Evolutionary conservation across 1,284 basidiomycete species (phyloP), one percentile per base, ranked within the genome.

Genomic region (Waitea zeae): DNA sequence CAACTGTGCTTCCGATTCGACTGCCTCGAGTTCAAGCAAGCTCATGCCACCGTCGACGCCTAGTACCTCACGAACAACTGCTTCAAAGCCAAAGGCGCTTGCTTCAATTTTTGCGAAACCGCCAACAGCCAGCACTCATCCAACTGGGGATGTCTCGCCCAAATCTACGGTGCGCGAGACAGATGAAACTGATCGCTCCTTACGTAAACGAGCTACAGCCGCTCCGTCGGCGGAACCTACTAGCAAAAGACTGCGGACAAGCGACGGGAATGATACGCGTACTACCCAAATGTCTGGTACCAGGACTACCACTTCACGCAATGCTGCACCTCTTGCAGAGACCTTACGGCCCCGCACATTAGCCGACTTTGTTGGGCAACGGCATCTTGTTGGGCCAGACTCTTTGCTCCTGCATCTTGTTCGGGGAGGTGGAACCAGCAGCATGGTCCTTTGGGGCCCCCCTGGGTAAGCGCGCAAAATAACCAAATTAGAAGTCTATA

Each of bases 391-490:
- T 1, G 65, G 61, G 3, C 53, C 60, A 1, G 58, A 62, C 20
- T 70, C 69, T 4, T 46, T 75, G 29, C 55, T 83, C 19, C 59
- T 64, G 42, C 61, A 54, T 32, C 46, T 70, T 20, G 48, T 74
- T 4, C 53, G 56, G 26, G 53, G 48, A 17, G 67, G 64, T 3
- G 58, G 59, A 3, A 48, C 61, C n/a, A 72, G 70, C n/a, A 71
- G 70, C 39, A 57, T 73, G 35, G 67, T 79, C 39, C 58, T 79
- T 32, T 84, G 80, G 81, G 79, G 79, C 2, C 80, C 79, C 12
- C 76, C 79, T 1, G 79, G 78, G 61, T 68, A 49, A 36, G 63
- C 49, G 33, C 46, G 50, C 35, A 45, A 44, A n/a, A 20, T n/a
- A 9, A 33, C 18, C 28, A 6, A 3, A 30, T 42, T 14, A 13